phyloP scores from a whole-genome alignment of 148 eudicot genomes.

The Rhododendron molle region DNA sequence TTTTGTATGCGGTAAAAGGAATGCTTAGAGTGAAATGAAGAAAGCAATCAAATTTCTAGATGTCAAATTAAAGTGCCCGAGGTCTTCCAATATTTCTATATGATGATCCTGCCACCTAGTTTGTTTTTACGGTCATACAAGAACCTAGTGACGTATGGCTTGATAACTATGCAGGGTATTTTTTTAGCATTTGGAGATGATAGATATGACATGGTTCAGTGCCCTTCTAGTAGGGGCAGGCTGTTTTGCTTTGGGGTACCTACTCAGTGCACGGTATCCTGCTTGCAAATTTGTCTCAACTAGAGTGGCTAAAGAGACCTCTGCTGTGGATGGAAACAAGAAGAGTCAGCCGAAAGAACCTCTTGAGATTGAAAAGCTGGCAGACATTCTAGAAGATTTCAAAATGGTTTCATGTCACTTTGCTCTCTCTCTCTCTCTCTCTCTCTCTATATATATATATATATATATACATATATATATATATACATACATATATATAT shows the following conservation, averaged over 20 bases:
- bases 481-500: no score
- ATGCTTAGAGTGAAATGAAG: not conserved
- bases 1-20: not conserved
- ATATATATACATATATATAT: no score
- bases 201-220: conserved; percentile 79
- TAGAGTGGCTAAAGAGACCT: conserved; percentile 24
- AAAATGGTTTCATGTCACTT: conserved; percentile 60
- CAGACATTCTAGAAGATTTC: conserved; percentile 86
- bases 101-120: not conserved
- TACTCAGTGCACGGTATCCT: conserved; percentile 48
- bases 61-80: not conserved
- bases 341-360: conserved; percentile 40
- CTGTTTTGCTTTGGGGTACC: conserved; percentile 82
- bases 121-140: not conserved
- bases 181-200: conserved; percentile 30
- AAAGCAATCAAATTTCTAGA: not conserved
- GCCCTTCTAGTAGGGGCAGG: conserved; percentile 84
- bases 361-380: conserved; percentile 85
- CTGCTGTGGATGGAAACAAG: conserved; percentile 32
- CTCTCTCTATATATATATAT: no score
- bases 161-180: conserved; percentile 20
- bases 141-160: conserved; percentile 1
- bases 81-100: not conserved
- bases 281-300: conserved; percentile 27
- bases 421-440: not conserved